Evolutionary conservation across 2,329 filamentous ascomycete genomes (phyloP).

Genomic region (Pseudopithomyces maydicus): DNA sequence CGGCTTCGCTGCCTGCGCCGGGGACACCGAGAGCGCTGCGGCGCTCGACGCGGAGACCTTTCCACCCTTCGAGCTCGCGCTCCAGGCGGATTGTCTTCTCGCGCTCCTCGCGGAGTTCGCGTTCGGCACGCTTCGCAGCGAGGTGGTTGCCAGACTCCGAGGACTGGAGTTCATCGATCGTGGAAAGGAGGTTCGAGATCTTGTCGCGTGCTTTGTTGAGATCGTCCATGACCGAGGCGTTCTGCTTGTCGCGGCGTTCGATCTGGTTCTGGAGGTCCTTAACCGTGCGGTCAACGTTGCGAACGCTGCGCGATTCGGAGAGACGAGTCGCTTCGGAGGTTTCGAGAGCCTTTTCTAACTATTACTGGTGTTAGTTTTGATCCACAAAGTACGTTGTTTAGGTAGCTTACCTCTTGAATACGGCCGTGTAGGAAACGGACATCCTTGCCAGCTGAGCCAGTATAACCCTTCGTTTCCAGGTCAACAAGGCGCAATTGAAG

Average conservation of each 20-base stretch:
- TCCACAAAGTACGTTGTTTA: background rate
- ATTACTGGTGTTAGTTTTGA: constrained; percentile 9
- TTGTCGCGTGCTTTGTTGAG: constrained; percentile 86
- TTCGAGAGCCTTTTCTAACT: constrained; percentile 90
- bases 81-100: constrained; percentile 84
- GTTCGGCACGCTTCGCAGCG: constrained; percentile 80
- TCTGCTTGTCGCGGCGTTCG: constrained; percentile 89
- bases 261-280: constrained; percentile 93
- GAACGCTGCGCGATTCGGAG: constrained; percentile 82
- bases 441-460: constrained; percentile 87
- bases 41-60: constrained; percentile 69
- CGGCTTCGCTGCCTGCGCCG: constrained; percentile 48
- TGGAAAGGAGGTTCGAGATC: constrained; percentile 83
- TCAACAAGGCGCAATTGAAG: constrained; percentile 88
- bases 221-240: constrained; percentile 80
- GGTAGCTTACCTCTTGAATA: constrained; percentile 81
- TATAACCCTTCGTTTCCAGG: constrained; percentile 93
- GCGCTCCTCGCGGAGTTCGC: constrained; percentile 85
- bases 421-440: constrained; percentile 93
- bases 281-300: constrained; percentile 91
- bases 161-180: constrained; percentile 92
- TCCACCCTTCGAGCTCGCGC: constrained; percentile 84
- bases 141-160: constrained; percentile 83
- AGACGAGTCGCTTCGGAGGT: constrained; percentile 78
- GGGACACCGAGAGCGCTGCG: constrained; percentile 42